Percentiles rank a stretch among this genome's conserved stretches.
Conservation (phyloP, 106 monocot genomes). For the Triglochin maritima region DNA sequence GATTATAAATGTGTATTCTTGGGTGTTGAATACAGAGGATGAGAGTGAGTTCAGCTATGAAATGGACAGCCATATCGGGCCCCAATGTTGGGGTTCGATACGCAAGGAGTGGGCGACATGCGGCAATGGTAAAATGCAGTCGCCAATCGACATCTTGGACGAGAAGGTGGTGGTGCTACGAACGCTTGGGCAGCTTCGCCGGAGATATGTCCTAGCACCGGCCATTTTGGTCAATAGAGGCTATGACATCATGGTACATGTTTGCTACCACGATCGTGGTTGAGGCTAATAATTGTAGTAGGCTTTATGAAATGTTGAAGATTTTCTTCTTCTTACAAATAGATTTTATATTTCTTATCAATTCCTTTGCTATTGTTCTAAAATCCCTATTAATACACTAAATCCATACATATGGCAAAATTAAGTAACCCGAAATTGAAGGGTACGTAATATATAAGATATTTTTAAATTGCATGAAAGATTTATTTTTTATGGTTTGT, state of each 20-base stretch:
- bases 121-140: slow-evolving; percentile 34
- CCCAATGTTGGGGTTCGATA: slow-evolving; percentile 43
- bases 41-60: slow-evolving; percentile 7
- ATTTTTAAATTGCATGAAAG: too few relatives aligned
- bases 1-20: not conserved
- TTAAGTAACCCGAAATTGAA: not conserved
- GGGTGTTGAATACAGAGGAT: not conserved
- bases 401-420: not conserved
- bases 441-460: not conserved
- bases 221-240: slow-evolving; percentile 54
- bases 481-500: not conserved
- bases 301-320: too few relatives aligned
- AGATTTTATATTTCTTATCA: too few relatives aligned
- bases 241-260: slow-evolving; percentile 33
- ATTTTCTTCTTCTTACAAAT: too few relatives aligned
- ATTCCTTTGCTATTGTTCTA: too few relatives aligned
- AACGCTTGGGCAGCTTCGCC: slow-evolving; percentile 11
- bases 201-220: slow-evolving; percentile 21
- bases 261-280: too few relatives aligned
- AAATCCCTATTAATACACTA: too few relatives aligned
- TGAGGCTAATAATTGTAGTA: too few relatives aligned
- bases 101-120: slow-evolving; percentile 24
- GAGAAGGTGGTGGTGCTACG: slow-evolving; percentile 1
- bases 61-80: slow-evolving; percentile 6
- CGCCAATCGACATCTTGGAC: slow-evolving; percentile 46